Base-by-base conservation (phyloP, 31 red algal species). In the Bonnemaisonia californica region DNA sequence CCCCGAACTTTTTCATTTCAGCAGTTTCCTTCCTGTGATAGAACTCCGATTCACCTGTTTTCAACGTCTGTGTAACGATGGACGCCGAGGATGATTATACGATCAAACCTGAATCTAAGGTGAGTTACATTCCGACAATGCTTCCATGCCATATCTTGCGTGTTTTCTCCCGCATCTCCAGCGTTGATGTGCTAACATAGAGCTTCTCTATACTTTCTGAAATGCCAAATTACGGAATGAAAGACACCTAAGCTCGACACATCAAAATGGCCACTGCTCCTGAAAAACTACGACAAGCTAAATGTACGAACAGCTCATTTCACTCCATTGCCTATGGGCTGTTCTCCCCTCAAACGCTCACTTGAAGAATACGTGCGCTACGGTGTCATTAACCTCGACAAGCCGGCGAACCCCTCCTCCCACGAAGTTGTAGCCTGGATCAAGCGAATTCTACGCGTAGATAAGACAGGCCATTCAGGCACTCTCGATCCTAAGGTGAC, bases 391-490 rank as follows among this genome's bases (percentile, higher is more conserved):
- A 95, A 95, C 70, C 83, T 98, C 9, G 96, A 98, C 83, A 98
- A 98, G 77, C 96, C 96, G 1, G 90, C 88, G 3, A 98, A 98
- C 57, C 96, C 96, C 21, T 95, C 92, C 19, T 95, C 93, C 4
- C 96, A 98, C 59, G 96, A 98, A 75, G 96, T 98, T 21, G 96
- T 98, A 2, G 93, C 96, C 9, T 98, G 96, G 96, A 91, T 98
- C 72, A 98, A 98, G 54, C 77, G 85, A 35, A 98, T 98, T 24
- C 85, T 98, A 12, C 85, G 83, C 16, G 92, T 95, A 4, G 96
- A 98, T 1, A 95, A 95, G 80, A 98, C 96, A 54, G 96, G 96
- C 58, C 96, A 98, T 62, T 95, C 92, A 26, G 96, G 96, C 18
- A 98, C 96, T 1, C 79, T 98, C 41, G 96, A 98, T 56, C 96